These are phyloP conservation scores for Leishmania braziliensis DNA, from an alignment of 208 protist species.

Conservation along the genomic window DNA sequence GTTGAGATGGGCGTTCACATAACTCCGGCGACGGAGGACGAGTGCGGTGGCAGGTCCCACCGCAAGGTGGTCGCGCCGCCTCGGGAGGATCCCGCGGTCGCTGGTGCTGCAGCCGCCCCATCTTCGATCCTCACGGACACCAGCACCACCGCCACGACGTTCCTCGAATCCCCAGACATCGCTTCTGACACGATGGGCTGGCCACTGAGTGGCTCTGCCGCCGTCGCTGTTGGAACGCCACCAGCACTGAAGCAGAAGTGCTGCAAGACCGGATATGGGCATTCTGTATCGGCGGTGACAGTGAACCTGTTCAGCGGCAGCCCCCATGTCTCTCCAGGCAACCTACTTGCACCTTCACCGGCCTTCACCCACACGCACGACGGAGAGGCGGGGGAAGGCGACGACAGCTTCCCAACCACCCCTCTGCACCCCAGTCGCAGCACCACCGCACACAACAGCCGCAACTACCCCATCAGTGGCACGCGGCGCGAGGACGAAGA, in stretches of 20 bases:
- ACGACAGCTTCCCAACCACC: neutral
- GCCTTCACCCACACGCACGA: neutral
- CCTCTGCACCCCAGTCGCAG: neutral
- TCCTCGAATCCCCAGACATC: slow-evolving; percentile 9
- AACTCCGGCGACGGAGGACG: neutral
- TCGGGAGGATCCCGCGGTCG: neutral
- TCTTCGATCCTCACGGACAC: neutral
- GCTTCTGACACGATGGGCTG: neutral
- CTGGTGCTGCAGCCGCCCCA: neutral
- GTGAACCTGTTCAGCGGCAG: neutral
- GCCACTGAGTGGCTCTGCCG: neutral
- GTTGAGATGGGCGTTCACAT: neutral
- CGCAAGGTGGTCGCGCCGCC: neutral
- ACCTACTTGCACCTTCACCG: too few species aligned
- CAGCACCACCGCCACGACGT: slow-evolving; percentile 7
- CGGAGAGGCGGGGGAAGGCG: neutral
- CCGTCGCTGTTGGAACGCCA: neutral
- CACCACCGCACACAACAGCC: slow-evolving; percentile 2
- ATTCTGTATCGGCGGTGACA: neutral
- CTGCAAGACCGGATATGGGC: neutral
- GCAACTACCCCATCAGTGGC: neutral
- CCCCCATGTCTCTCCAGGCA: neutral
- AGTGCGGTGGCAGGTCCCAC: neutral
- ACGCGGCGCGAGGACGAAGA: slow-evolving; percentile 24
- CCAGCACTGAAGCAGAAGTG: neutral